A percentile compares a stretch with the other conserved stretches of the same genome.
These are phyloP conservation scores for Diutina scorzettiae DNA, from an alignment of 1,139 yeast species.

Conservation along the genomic window DNA sequence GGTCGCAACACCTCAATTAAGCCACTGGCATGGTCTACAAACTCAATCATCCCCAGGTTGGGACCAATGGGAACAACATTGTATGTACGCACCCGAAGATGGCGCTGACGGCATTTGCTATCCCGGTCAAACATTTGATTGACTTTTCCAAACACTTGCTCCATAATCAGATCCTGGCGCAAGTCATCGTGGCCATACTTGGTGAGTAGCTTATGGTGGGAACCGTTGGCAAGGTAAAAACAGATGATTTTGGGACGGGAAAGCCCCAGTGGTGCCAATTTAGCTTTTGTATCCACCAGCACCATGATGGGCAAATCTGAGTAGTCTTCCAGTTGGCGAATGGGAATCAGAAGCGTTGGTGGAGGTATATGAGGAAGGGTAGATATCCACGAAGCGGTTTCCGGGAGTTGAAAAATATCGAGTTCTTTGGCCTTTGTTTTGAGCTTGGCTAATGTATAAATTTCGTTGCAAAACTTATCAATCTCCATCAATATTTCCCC, in stretches of 20 bases:
- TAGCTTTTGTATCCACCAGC: conserved; percentile 31
- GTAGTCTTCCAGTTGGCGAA: conserved; percentile 36
- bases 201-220: conserved; percentile 42
- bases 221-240: conserved; percentile 46
- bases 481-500: conserved; percentile 18
- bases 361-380: conserved; percentile 49
- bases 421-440: conserved; percentile 27
- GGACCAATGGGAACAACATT: conserved; percentile 88
- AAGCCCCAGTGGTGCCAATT: conserved; percentile 67
- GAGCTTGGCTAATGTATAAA: conserved; percentile 39
- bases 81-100: conserved; percentile 65
- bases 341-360: conserved; percentile 44
- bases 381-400: conserved; percentile 46
- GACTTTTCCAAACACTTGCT: conserved; percentile 86
- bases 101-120: conserved; percentile 42
- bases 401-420: conserved; percentile 21
- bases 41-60: conserved; percentile 78
- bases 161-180: conserved; percentile 95
- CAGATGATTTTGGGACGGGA: conserved; percentile 75
- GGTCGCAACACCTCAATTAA: conserved; percentile 56
- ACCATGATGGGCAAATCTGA: conserved; percentile 35
- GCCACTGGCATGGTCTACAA: conserved; percentile 69
- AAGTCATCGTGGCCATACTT: conserved; percentile 88
- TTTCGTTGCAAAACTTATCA: conserved; percentile 36
- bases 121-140: conserved; percentile 53